Base-by-base conservation (phyloP, 257 asterid genomes). In the Penstemon eatonii region DNA sequence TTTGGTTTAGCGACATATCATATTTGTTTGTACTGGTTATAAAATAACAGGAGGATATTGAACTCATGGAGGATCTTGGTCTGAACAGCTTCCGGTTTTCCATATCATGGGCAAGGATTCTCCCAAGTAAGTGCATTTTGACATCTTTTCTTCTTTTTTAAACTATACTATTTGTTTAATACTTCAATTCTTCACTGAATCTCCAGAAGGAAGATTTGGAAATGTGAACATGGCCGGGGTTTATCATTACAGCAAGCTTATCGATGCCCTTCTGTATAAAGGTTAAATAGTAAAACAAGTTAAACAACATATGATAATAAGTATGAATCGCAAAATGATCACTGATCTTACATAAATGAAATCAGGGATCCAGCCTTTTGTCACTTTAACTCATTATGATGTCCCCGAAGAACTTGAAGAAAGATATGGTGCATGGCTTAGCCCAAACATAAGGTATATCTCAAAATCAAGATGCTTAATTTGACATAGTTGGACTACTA, bases 321-420 rank as follows among this genome's bases (percentile, higher is more conserved):
- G 2, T 25, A 25, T 25, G 33, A 1, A 1, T 2, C 2, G 33
- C 33, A 25, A 25, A 25, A 25, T 25, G 56, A 11, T 45, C 12
- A 46, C 11, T 36, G 9, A 55, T 41, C 43, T 43, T 55, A 9
- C 25, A 45, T 10, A 3, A 44, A 50, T 18, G 63, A 49, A 15
- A 66, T 65, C 81, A 88, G 96, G 89, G 58, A 86, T 88, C 46
- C 64, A 58, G 68, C 96, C 96, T 7, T 78, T 86, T 66, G 90
- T 78, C 8, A 60, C 92, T 37, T 76, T 86, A 69, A 79, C 72
- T 63, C 95, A 87, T 75, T 81, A 78, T 66, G 96, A 86, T 69
- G 58, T 86, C 57, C 96, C 96, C 44, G 89, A 86, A 73, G 96
- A 86, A 70, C 92, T 88, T 56, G 93, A 84, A 75, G 84, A 81